Evolutionary conservation across 345 rosid genomes (phyloP), one percentile per base, ranked within the genome.

Genomic region (Hibiscus syriacus): DNA sequence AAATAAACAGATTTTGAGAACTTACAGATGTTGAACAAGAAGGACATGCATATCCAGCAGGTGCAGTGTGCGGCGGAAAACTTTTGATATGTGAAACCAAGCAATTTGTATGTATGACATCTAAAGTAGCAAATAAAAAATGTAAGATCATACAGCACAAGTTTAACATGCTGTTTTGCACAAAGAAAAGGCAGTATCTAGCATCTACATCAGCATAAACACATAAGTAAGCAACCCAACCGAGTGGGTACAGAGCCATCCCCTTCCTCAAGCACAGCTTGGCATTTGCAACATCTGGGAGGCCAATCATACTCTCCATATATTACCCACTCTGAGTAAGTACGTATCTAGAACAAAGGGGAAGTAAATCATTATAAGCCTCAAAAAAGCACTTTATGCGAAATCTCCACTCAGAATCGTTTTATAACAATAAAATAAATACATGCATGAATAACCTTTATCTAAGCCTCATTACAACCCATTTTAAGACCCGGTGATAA

Each of bases 271-370:
- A 94, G 87, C 14, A 75, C 76, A 64, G 74, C 77, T 78, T 83
- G 92, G 79, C 99, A 94, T 16, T 52, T 52, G 29, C 55, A 52
- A 52, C 55, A 52, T 52, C 22, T 52, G 55, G 55, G 29, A 52
- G 55, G 97, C 92, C 96, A 91, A 64, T 94, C 99, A 79, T 94
- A 92, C 74, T 88, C 99, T 72, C 94, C 99, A 77, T 94, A 98
- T 79, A 90, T 94, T 90, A 94, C 99, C 98, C 99, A 94, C 56
- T 94, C 99, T 11, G 99, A 94, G 85, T 94, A 94, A 12, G 99
- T 91, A n/a, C 87, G 93, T 55, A 94, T 78, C 99, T 94, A 78
- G 46, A 73, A 46, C 77, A 7, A 39, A 20, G 34, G 36, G 27
- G 41, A 48, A 39, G 68, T 13, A 67, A 20, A 64, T 58, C 6